Evolutionary conservation across 208 protist genomes (phyloP).

Genomic region (Acanthamoeba castellanii): DNA sequence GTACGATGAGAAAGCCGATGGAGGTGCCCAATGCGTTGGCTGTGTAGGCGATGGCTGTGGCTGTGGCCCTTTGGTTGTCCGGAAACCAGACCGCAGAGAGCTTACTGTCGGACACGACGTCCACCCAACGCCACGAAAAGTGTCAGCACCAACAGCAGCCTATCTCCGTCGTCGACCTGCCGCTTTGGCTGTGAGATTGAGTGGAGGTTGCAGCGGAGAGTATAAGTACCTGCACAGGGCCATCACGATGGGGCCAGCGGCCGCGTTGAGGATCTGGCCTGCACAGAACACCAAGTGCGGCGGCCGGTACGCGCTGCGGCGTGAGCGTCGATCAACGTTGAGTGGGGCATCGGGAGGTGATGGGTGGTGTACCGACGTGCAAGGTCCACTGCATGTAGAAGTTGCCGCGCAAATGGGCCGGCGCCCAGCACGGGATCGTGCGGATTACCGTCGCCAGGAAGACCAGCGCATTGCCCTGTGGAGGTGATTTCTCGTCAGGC

Average conservation of each 20-base stretch:
- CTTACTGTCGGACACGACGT: background rate
- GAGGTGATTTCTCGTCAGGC: background rate
- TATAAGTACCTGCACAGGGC: background rate
- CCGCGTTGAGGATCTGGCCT: constrained; percentile 63
- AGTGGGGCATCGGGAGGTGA: too few relatives aligned
- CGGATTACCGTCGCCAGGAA: constrained; percentile 39
- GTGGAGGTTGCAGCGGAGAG: too few relatives aligned
- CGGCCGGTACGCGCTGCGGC: too few relatives aligned
- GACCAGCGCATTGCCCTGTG: constrained; percentile 14
- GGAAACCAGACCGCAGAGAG: constrained; percentile 56
- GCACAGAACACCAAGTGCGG: too few relatives aligned
- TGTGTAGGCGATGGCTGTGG: constrained; percentile 51
- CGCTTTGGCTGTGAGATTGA: too few relatives aligned
- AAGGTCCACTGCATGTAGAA: constrained; percentile 66
- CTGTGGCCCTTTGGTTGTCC: constrained; percentile 47
- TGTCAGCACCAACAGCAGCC: too few relatives aligned
- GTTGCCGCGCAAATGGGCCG: constrained; percentile 3
- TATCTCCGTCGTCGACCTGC: too few relatives aligned
- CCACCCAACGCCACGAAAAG: too few relatives aligned
- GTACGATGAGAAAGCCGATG: background rate
- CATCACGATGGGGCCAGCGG: constrained; percentile 37
- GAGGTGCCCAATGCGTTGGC: constrained; percentile 39
- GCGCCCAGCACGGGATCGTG: constrained; percentile 60
- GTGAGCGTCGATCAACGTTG: too few relatives aligned
- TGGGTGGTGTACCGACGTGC: background rate